Evolutionary conservation across 2,329 filamentous ascomycete species (phyloP).

Genomic region (Aureobasidium subglaciale): DNA sequence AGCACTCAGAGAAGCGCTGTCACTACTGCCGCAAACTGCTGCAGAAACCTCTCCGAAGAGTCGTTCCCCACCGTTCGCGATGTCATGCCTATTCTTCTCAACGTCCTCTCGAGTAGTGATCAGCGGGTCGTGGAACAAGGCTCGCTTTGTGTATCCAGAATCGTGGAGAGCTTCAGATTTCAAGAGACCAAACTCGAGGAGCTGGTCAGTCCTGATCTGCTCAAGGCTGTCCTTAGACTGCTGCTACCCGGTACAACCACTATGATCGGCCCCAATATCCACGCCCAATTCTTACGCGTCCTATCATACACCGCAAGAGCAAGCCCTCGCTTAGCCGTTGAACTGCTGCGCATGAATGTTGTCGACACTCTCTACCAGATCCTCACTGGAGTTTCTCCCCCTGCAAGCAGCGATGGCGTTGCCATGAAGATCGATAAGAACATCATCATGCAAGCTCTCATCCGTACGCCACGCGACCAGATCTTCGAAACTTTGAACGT

Average conservation of each 20-base stretch:
- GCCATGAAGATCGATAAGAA: conserved; percentile 89
- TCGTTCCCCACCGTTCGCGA: conserved; percentile 86
- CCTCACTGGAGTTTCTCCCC: conserved; percentile 88
- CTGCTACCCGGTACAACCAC: conserved; percentile 92
- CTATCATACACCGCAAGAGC: conserved; percentile 84
- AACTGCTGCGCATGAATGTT: conserved; percentile 91
- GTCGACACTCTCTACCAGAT: conserved; percentile 98
- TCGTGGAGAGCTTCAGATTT: conserved; percentile 94
- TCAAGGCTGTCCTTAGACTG: conserved; percentile 77
- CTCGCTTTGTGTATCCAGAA: conserved; percentile 87
- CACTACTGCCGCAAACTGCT: conserved; percentile 96
- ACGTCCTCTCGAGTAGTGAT: conserved; percentile 84
- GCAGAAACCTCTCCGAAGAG: conserved; percentile 90
- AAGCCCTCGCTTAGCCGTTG: conserved; percentile 78
- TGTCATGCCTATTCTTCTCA: conserved; percentile 92
- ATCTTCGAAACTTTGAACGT: conserved; percentile 96
- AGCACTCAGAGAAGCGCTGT: conserved; percentile 95
- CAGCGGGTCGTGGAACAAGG: conserved; percentile 96
- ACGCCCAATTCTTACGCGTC: conserved; percentile 91
- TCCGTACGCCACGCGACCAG: conserved; percentile 90
- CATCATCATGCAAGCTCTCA: conserved; percentile 96
- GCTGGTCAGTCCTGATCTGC: conserved; percentile 78
- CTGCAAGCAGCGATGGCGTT: conserved; percentile 67
- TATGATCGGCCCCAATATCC: conserved; percentile 85
- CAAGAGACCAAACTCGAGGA: conserved; percentile 84